These are phyloP conservation scores for Sedum album DNA, from an alignment of 164 flowering plant genomes.

Conservation along the genomic window DNA sequence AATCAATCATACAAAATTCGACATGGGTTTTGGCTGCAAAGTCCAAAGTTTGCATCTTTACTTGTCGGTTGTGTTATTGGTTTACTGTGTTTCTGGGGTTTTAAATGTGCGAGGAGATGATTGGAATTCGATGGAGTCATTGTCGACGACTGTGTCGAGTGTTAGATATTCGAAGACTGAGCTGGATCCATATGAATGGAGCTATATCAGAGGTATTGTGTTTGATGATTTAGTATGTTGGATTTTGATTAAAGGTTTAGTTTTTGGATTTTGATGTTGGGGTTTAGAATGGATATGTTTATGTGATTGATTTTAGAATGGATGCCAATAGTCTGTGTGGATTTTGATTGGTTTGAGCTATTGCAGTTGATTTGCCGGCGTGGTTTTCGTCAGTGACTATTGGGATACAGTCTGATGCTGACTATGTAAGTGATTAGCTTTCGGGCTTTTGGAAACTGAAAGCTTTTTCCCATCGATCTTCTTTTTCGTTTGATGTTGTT, in stretches of 20 bases:
- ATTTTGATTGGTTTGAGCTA: conserved; percentile 16
- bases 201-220: conserved; percentile 66
- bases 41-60: conserved; percentile 2
- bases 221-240: neutral
- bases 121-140: conserved; percentile 2
- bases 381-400: conserved; percentile 70
- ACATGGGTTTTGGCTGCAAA: neutral
- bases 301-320: neutral
- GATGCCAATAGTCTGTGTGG: neutral
- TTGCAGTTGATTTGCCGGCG: conserved; percentile 82
- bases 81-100: neutral
- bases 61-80: neutral
- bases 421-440: conserved; percentile 49
- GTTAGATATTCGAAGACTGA: conserved; percentile 39
- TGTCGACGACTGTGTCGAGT: conserved; percentile 50
- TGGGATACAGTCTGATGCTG: conserved; percentile 49
- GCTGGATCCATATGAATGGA: conserved; percentile 57
- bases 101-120: neutral
- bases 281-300: no score
- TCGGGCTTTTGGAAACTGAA: neutral
- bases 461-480: neutral
- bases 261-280: neutral
- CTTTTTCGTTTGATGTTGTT: neutral
- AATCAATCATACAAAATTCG: neutral
- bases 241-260: neutral